Conservation (phyloP, 306 rosid species). For the Prinsepia uniflora region DNA sequence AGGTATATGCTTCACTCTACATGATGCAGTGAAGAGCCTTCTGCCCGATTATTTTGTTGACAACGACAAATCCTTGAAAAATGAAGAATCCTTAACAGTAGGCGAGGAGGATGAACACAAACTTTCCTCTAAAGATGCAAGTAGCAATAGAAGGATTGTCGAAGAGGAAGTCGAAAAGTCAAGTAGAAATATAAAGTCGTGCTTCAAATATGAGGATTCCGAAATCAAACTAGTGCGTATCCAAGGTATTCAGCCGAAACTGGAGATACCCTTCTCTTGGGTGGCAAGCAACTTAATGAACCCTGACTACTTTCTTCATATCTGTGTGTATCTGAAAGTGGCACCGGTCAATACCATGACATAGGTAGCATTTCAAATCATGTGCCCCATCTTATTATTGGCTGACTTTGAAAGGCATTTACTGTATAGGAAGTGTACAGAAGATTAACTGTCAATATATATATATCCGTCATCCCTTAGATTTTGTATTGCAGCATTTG, state of each 20-base stretch:
- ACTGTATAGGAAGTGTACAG: neutral
- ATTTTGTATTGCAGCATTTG: neutral
- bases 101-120: conserved; percentile 28
- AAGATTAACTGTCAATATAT: neutral
- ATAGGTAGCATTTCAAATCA: conserved; percentile 1
- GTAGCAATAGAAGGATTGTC: conserved; percentile 16
- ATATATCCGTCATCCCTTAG: neutral
- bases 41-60: conserved; percentile 59
- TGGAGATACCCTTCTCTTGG: conserved; percentile 90
- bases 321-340: conserved; percentile 68
- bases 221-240: conserved; percentile 74
- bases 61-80: conserved; percentile 15
- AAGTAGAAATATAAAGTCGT: conserved; percentile 29
- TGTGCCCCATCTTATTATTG: neutral
- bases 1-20: conserved; percentile 70
- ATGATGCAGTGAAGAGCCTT: conserved; percentile 66
- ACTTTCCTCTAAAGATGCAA: conserved; percentile 32
- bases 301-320: conserved; percentile 86
- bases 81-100: conserved; percentile 24
- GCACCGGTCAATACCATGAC: conserved; percentile 28
- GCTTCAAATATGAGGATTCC: conserved; percentile 27
- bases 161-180: conserved; percentile 41
- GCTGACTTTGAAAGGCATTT: neutral
- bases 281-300: conserved; percentile 69
- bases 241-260: conserved; percentile 93